Conservation (phyloP, 2,329 filamentous ascomycete species). For the Aspergillus oerlinghausenensis region DNA sequence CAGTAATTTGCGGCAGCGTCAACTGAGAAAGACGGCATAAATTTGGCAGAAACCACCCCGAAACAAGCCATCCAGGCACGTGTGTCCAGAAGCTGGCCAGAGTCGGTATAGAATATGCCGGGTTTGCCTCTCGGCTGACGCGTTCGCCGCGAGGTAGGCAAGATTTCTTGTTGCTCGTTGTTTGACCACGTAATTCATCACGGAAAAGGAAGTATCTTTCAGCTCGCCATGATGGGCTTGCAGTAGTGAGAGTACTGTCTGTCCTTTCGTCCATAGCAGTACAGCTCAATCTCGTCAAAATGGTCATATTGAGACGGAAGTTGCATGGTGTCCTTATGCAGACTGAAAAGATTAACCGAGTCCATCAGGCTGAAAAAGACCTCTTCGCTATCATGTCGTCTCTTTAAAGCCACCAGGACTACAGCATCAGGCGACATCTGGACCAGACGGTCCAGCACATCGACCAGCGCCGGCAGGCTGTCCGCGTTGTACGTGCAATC, state of each 20-base stretch:
- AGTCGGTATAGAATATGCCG: not conserved
- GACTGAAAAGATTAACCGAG: conserved; percentile 30
- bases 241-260: not conserved
- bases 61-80: not conserved
- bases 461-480: conserved; percentile 59
- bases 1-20: no score
- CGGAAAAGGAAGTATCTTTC: not conserved
- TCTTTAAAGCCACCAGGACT: conserved; percentile 61
- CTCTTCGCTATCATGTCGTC: conserved; percentile 61
- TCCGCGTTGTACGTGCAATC: conserved; percentile 72
- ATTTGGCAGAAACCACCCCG: not conserved
- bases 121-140: not conserved
- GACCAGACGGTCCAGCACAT: conserved; percentile 50
- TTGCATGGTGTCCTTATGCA: conserved; percentile 29
- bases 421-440: conserved; percentile 46
- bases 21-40: not conserved
- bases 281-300: conserved; percentile 36
- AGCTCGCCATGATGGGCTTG: not conserved
- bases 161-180: not conserved
- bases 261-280: conserved; percentile 26
- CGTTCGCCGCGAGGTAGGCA: not conserved
- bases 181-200: no score
- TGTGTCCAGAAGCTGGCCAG: not conserved
- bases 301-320: conserved; percentile 36
- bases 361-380: conserved; percentile 62